A percentile compares a stretch with the other conserved stretches of the same genome.
Conservation (phyloP, 1,284 basidiomycete genomes). For the Erythrobasidium hasegawianum region DNA sequence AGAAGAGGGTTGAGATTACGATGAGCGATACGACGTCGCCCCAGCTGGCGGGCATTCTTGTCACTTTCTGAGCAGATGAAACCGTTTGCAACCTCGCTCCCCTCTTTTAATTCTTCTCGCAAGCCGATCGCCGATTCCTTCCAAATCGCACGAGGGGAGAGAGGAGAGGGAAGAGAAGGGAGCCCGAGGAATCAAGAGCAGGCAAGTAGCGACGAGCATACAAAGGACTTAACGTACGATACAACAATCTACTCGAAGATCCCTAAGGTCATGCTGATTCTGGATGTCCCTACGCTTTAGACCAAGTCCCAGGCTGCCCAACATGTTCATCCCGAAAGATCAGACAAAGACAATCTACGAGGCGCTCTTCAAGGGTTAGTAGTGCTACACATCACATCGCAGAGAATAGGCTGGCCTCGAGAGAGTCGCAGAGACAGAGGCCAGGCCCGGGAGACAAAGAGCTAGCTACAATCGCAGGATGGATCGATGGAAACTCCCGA, state of each 20-base stretch:
- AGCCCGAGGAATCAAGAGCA: too few relatives aligned
- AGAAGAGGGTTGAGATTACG: slow-evolving; percentile 30
- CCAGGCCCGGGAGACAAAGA: neutral
- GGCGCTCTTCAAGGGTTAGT: slow-evolving; percentile 93
- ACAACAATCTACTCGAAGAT: too few relatives aligned
- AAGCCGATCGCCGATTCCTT: neutral
- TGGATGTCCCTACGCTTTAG: too few relatives aligned
- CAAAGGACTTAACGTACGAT: neutral
- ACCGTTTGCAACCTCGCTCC: too few relatives aligned
- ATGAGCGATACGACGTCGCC: slow-evolving; percentile 28
- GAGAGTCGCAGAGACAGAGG: too few relatives aligned
- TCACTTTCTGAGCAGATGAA: too few relatives aligned
- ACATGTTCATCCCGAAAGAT: slow-evolving; percentile 48
- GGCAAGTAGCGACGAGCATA: too few relatives aligned
- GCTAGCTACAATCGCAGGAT: neutral
- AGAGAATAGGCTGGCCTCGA: neutral
- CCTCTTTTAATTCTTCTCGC: neutral
- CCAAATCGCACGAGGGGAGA: neutral
- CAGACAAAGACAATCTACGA: slow-evolving; percentile 58
- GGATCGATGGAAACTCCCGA: neutral
- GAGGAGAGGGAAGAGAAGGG: neutral
- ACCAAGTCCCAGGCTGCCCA: neutral
- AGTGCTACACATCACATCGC: neutral
- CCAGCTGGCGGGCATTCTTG: slow-evolving; percentile 25
- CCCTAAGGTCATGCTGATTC: too few relatives aligned